Percentiles rank a stretch among this genome's conserved stretches.
Conservation (phyloP, 176 grass and related monocot genomes). For the Paspalum notatum region DNA sequence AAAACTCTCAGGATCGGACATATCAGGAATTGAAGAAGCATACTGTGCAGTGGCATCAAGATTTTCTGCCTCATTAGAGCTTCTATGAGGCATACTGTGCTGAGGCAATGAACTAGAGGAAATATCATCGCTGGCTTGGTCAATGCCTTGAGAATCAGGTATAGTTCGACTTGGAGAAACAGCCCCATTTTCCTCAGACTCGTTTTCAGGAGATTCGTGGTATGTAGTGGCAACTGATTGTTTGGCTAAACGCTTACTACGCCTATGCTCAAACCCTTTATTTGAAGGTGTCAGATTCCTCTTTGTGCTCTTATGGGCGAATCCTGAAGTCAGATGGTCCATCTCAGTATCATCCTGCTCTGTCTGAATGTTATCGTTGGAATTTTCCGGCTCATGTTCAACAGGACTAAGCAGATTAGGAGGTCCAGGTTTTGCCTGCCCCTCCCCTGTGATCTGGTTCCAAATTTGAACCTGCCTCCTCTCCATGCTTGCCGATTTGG, state of each 20-base stretch:
- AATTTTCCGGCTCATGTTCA: neutral
- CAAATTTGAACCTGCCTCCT: neutral
- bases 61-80: slow-evolving; percentile 16
- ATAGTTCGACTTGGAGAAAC: slow-evolving; percentile 20
- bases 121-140: slow-evolving; percentile 12
- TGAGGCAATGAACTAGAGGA: slow-evolving; percentile 15
- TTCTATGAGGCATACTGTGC: slow-evolving; percentile 19
- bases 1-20: slow-evolving; percentile 28
- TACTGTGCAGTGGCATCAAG: neutral
- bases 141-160: slow-evolving; percentile 20
- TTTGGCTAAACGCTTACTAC: slow-evolving; percentile 43
- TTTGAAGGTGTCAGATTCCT: slow-evolving; percentile 19
- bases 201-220: neutral
- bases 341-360: slow-evolving; percentile 3
- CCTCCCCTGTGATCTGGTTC: slow-evolving; percentile 2
- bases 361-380: neutral
- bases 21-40: slow-evolving; percentile 12
- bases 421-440: neutral
- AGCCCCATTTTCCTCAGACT: no score
- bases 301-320: slow-evolving; percentile 3
- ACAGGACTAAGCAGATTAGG: neutral
- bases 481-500: slow-evolving; percentile 29
- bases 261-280: slow-evolving; percentile 42
- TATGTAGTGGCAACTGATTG: slow-evolving; percentile 35
- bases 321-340: neutral